Conservation (phyloP, 2,329 filamentous ascomycete species). For the Beauveria pseudobassiana region DNA sequence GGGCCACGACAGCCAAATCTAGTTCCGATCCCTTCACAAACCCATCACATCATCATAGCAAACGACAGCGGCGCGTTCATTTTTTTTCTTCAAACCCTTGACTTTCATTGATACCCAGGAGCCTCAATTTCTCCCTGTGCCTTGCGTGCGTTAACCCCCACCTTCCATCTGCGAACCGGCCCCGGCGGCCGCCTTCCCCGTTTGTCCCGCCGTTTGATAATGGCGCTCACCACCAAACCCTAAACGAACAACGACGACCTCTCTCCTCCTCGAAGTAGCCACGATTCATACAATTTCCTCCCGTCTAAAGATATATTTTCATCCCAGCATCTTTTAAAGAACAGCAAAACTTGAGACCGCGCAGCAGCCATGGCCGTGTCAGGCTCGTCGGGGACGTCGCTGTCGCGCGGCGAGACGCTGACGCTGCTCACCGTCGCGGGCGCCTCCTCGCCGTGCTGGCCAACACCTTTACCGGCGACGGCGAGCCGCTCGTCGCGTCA, state of each 20-base stretch:
- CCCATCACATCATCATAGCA: background rate
- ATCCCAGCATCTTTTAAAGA: background rate
- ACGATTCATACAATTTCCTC: background rate
- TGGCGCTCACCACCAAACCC: background rate
- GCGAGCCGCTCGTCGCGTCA: constrained; percentile 82
- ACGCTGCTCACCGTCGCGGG: constrained; percentile 55
- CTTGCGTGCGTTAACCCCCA: too few species aligned
- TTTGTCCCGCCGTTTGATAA: background rate
- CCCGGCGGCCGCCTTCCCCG: too few species aligned
- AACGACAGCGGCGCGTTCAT: background rate
- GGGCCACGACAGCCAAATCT: constrained; percentile 4
- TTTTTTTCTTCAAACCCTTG: background rate
- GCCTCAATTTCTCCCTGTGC: background rate
- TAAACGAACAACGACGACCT: background rate
- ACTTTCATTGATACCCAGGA: constrained; percentile 9
- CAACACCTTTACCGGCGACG: constrained; percentile 77
- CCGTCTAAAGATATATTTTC: background rate
- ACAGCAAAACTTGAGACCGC: background rate
- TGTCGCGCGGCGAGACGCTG: constrained; percentile 47
- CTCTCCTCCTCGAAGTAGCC: background rate
- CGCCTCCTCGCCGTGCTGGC: constrained; percentile 66
- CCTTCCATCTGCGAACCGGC: background rate
- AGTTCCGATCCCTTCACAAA: background rate
- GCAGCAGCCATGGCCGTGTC: constrained; percentile 3
- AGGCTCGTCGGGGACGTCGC: background rate